Base-by-base conservation (phyloP, 306 rosid genomes). In the Fagus sylvatica region DNA sequence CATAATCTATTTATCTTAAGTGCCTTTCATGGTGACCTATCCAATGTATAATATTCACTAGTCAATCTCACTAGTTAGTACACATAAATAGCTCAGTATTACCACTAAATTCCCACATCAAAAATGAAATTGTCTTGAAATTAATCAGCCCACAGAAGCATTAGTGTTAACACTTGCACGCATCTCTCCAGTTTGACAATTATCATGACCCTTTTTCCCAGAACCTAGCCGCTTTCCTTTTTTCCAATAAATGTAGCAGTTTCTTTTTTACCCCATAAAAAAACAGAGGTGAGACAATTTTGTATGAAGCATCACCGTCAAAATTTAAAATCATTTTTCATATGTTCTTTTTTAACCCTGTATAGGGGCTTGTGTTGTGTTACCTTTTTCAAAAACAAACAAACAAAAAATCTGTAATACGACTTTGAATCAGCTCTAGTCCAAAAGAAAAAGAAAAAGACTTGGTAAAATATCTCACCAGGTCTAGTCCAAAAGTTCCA, bases 161-260 rank as follows among this genome's bases (percentile, higher is more conserved):
- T 32, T n/a, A 42, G 42, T 30, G 71, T 79, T 33, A 73, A 34
- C 32, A 69, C 67, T 77, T 51, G 67, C 61, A 77, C 74, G 30
- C 56, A n/a, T 54, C 22, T 54, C 32, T 16, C 22, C 3, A 53
- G 5, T 53, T 7, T 48, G n/a, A n/a, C n/a, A n/a, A n/a, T n/a
- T n/a, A n/a, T n/a, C n/a, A n/a, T n/a, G n/a, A n/a, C n/a, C n/a
- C n/a, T n/a, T n/a, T n/a, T n/a, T n/a, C n/a, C 53, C 53, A 12
- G 8, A 8, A 2, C 11, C 2, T 48, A 15, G 53, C 53, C 8
- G 53, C 53, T 10, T 48, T 2, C 1, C 5, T 55, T 55, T n/a
- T n/a, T n/a, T n/a, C n/a, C n/a, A n/a, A n/a, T n/a, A n/a, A n/a
- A n/a, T n/a, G n/a, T n/a, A n/a, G n/a, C n/a, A n/a, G n/a, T n/a